Percentiles rank a stretch among this genome's conserved stretches.
phyloP scores from a whole-genome alignment of 2,329 filamentous ascomycete species.

The Aspergillus intermedius region DNA sequence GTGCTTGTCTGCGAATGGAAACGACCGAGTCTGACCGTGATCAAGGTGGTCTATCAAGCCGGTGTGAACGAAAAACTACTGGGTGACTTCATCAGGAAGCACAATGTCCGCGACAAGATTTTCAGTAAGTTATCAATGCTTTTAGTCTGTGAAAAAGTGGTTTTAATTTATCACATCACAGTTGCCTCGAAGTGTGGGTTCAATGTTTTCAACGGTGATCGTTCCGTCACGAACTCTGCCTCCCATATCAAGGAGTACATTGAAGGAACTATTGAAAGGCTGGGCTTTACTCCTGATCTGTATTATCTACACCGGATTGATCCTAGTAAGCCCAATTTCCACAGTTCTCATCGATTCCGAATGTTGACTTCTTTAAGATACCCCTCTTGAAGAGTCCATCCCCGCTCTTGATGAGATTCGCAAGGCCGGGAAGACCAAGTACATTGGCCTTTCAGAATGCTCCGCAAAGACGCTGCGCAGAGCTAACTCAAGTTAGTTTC shows the following conservation, averaged over 20 bases:
- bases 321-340: constrained; percentile 27
- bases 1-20: background rate
- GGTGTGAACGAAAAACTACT: constrained; percentile 47
- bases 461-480: constrained; percentile 41
- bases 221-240: constrained; percentile 40
- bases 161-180: constrained; percentile 10
- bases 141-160: background rate
- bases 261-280: constrained; percentile 44
- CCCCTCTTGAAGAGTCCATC: constrained; percentile 44
- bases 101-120: constrained; percentile 46
- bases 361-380: constrained; percentile 21
- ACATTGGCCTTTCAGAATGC: constrained; percentile 45
- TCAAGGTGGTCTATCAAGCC: constrained; percentile 40
- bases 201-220: constrained; percentile 29
- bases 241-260: constrained; percentile 45
- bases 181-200: constrained; percentile 48
- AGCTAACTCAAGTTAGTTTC: constrained; percentile 37
- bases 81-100: constrained; percentile 47
- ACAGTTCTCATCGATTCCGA: background rate
- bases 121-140: constrained; percentile 32
- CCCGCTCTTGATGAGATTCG: constrained; percentile 42
- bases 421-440: constrained; percentile 43
- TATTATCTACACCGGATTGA: constrained; percentile 44
- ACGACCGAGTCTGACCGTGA: background rate
- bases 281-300: constrained; percentile 43